These are phyloP conservation scores for Suillus occidentalis DNA, from an alignment of 768 basidiomycete genomes.

Conservation along the genomic window DNA sequence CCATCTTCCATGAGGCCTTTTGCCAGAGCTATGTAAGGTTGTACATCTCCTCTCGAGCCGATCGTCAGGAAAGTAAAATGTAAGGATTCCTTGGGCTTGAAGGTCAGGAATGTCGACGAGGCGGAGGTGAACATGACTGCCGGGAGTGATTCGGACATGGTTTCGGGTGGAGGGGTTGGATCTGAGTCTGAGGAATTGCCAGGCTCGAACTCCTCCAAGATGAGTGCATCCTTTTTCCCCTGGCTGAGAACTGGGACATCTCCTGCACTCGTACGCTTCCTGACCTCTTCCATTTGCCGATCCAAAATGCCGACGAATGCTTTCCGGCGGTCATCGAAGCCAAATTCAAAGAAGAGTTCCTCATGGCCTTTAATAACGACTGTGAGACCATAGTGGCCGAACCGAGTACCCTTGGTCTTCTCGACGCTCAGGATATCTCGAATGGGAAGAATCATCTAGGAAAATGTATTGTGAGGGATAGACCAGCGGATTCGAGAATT, in stretches of 20 bases:
- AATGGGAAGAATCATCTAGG: conserved; percentile 92
- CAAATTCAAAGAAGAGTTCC: conserved; percentile 96
- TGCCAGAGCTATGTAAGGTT: conserved; percentile 95
- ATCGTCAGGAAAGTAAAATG: conserved; percentile 95
- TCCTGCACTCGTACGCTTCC: conserved; percentile 45
- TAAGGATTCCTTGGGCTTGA: conserved; percentile 84
- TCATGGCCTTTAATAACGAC: conserved; percentile 95
- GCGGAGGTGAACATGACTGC: conserved; percentile 97
- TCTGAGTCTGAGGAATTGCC: conserved; percentile 40
- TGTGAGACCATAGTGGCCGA: conserved; percentile 87
- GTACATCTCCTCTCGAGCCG: conserved; percentile 95
- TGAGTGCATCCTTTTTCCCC: conserved; percentile 69
- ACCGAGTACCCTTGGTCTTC: conserved; percentile 82
- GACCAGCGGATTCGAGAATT: conserved; percentile 1
- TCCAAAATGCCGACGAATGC: conserved; percentile 77
- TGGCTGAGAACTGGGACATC: conserved; percentile 45
- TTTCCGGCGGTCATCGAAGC: conserved; percentile 74
- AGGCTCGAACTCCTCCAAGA: conserved; percentile 83
- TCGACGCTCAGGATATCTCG: conserved; percentile 84
- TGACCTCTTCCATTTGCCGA: conserved; percentile 74
- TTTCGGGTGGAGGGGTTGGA: conserved; percentile 49
- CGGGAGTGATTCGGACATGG: conserved; percentile 68
- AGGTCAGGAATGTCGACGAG: conserved; percentile 95
- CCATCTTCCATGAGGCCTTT: conserved; percentile 91
- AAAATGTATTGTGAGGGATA: conserved; percentile 7